Evolutionary conservation across 192 early-diverging fungal species (phyloP), one percentile per base, ranked within the genome.

Genomic region (Kappamyces sp.): DNA sequence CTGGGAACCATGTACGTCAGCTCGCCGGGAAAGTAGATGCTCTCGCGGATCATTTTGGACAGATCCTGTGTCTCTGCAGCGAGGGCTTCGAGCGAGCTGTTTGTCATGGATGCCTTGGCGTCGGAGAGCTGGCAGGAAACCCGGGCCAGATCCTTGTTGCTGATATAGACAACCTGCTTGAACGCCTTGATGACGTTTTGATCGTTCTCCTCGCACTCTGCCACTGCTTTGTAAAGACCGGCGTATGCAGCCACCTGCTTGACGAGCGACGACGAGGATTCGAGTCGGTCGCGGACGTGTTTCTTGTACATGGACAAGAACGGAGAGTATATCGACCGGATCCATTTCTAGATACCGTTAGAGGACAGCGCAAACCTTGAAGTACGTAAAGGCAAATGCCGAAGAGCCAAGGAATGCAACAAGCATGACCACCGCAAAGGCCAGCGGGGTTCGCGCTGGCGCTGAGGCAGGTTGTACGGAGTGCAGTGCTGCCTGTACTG

Each of bases 251-350:
- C 30, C 9, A 34, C 48, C 30, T 49, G 51, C 15, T 1, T 5
- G 5, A 1, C 9, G 37, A 5, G 4, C 5, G 12, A 45, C 22
- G 12, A 45, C 12, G 22, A n/a, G 43, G 43, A n/a, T 45, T 45
- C 22, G 43, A 53, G 41, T 32, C 51, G 7, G n/a, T 31, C 41
- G 37, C 7, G n/a, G 5, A 53, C 15, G 5, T 53, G 51, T 37
- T 32, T 14, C 29, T 53, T 3, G 49, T 58, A 58, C 34, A 58
- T n/a, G 35, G 40, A 14, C 12, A 53, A 4, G 31, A 53, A 53
- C 14, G 57, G 57, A 11, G 9, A 5, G 29, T 58, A 58, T 11
- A 53, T 39, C 4, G 59, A n/a, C 29, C n/a, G 12, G 59, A 59
- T 12, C 57, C 41, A 59, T 15, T 59, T 22, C 45, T 59, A 8